These are phyloP conservation scores for Barnettozyma botsteinii DNA, from an alignment of 805 yeast genomes.

Conservation along the genomic window DNA sequence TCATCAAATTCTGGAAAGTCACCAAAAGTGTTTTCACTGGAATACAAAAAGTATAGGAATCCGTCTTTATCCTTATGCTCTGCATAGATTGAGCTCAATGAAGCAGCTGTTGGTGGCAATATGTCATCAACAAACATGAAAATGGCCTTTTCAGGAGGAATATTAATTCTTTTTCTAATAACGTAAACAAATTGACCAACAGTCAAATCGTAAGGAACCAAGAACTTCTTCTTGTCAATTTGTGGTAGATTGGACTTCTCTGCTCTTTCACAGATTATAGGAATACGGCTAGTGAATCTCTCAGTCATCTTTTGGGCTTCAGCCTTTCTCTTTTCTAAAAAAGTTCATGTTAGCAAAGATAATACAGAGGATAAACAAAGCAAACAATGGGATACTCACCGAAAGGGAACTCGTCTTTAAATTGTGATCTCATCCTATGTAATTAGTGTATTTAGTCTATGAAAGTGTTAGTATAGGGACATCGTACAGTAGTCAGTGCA, in stretches of 20 bases:
- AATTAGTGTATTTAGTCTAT: background rate
- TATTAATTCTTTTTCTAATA: constrained; percentile 89
- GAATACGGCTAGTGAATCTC: constrained; percentile 65
- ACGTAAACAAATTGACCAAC: constrained; percentile 98
- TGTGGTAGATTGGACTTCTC: constrained; percentile 95
- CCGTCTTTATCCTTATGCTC: constrained; percentile 99
- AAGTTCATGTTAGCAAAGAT: constrained; percentile 6
- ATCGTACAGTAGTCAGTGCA: too few species aligned
- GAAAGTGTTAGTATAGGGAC: background rate
- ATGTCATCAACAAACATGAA: constrained; percentile 96
- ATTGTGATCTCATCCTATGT: constrained; percentile 73
- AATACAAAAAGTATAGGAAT: constrained; percentile 88
- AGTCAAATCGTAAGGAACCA: constrained; percentile 93
- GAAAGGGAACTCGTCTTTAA: constrained; percentile 92
- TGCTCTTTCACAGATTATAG: constrained; percentile 94
- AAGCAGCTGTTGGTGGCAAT: constrained; percentile 95
- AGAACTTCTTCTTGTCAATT: constrained; percentile 93
- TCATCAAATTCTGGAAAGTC: constrained; percentile 1
- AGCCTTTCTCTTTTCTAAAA: constrained; percentile 9
- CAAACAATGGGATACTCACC: constrained; percentile 45
- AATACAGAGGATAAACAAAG: background rate
- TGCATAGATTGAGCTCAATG: constrained; percentile 90
- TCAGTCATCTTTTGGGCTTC: constrained; percentile 10
- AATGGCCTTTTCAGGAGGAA: constrained; percentile 96
- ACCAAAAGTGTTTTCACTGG: constrained; percentile 98